A percentile compares a stretch with the other conserved stretches of the same genome.
These are phyloP conservation scores for Vaccinium darrowii DNA, from an alignment of 148 eudicot species.

Conservation along the genomic window DNA sequence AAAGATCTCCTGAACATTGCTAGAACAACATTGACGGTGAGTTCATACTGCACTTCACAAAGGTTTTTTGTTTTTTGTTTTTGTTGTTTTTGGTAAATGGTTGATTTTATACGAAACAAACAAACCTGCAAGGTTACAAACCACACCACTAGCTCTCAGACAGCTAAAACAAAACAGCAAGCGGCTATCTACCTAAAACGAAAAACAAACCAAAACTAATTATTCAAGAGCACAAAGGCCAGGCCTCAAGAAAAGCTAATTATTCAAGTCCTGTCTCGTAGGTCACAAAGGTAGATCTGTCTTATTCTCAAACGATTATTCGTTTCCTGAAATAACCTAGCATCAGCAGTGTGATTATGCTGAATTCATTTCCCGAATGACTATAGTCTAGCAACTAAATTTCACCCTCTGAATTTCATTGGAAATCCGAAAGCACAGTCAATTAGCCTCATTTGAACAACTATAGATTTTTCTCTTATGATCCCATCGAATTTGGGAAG, in stretches of 20 bases:
- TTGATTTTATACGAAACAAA: too few relatives aligned
- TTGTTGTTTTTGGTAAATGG: too few relatives aligned
- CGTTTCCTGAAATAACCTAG: background rate
- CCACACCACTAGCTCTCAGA: too few relatives aligned
- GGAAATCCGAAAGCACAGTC: conserved; percentile 2
- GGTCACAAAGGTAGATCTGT: too few relatives aligned
- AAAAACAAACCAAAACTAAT: too few relatives aligned
- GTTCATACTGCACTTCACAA: background rate
- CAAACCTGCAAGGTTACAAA: too few relatives aligned
- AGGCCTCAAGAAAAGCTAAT: too few relatives aligned
- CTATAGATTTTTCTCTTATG: background rate
- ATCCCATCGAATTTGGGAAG: background rate
- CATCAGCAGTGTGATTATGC: background rate
- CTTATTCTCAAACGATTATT: background rate
- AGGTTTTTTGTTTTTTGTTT: too few relatives aligned
- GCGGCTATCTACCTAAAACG: too few relatives aligned
- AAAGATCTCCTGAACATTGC: background rate
- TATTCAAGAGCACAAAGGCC: too few relatives aligned
- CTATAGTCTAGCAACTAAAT: background rate
- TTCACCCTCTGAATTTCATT: background rate
- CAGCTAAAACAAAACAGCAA: too few relatives aligned
- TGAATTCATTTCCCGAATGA: background rate
- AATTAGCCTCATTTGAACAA: background rate
- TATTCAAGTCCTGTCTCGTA: too few relatives aligned
- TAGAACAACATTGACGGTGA: background rate